Conservation (phyloP, 352 stramenopile species). For the Globisporangium carolinianum region DNA sequence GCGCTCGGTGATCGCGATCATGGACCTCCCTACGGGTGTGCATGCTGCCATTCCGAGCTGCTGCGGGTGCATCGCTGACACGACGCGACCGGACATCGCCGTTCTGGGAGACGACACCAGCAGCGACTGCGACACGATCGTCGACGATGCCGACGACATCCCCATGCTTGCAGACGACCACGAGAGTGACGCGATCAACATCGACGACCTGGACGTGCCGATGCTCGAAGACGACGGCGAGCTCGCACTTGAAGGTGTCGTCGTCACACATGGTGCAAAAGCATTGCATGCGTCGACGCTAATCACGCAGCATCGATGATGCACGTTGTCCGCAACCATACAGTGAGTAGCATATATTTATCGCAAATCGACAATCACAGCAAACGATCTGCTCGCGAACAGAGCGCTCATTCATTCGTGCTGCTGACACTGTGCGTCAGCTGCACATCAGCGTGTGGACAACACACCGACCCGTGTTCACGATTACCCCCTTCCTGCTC, state of each 20-base stretch:
- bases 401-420: background rate
- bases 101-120: slow-evolving; percentile 7
- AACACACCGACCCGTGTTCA: too few relatives aligned
- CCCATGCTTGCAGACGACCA: background rate
- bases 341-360: background rate
- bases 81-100: background rate
- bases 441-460: too few relatives aligned
- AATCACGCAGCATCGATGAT: too few relatives aligned
- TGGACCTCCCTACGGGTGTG: background rate
- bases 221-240: background rate
- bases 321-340: too few relatives aligned
- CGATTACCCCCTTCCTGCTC: too few relatives aligned
- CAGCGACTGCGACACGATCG: slow-evolving; percentile 1
- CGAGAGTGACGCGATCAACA: background rate
- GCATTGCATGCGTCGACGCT: background rate
- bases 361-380: background rate
- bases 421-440: background rate
- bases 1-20: background rate
- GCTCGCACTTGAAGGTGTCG: background rate
- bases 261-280: background rate
- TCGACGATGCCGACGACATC: background rate
- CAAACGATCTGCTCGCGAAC: background rate
- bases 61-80: background rate
- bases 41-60: background rate
- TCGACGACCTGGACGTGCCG: background rate